phyloP scores from a whole-genome alignment of 495 filamentous ascomycete genomes.

The Aspergillus leporis region DNA sequence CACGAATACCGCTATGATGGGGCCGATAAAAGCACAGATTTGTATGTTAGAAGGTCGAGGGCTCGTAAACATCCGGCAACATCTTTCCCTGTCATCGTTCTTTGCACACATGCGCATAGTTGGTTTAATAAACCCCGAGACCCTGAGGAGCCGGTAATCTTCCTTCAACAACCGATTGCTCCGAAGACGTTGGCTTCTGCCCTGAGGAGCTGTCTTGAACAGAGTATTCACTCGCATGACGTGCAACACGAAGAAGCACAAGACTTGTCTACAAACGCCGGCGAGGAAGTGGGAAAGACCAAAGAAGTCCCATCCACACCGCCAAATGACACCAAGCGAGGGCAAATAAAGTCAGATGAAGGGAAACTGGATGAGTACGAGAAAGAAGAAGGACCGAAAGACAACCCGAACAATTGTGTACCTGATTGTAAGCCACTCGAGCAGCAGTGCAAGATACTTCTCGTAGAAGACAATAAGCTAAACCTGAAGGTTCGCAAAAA shows the following conservation, averaged over 20 bases:
- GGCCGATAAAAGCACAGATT: not conserved
- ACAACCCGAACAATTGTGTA: not conserved
- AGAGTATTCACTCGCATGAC: not conserved
- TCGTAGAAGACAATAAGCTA: constrained; percentile 43
- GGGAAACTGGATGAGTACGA: not conserved
- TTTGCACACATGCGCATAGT: not conserved
- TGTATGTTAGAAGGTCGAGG: not conserved
- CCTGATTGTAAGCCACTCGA: not conserved
- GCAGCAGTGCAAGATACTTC: constrained; percentile 22
- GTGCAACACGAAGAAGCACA: not conserved
- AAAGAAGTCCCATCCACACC: not conserved
- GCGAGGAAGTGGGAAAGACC: not conserved
- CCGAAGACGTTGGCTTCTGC: not conserved
- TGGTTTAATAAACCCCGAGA: not conserved
- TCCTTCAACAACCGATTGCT: not conserved
- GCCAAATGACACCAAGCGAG: not conserved
- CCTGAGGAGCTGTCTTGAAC: not conserved
- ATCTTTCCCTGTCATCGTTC: not conserved
- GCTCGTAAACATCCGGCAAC: not conserved
- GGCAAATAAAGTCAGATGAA: not conserved
- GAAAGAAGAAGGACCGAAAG: not conserved
- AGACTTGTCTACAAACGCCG: not conserved
- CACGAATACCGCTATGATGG: not conserved
- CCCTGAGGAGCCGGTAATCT: not conserved
- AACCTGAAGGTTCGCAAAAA: constrained; percentile 27